Conservation (phyloP, 495 filamentous ascomycete species). For the Aspergillus nidulans region DNA sequence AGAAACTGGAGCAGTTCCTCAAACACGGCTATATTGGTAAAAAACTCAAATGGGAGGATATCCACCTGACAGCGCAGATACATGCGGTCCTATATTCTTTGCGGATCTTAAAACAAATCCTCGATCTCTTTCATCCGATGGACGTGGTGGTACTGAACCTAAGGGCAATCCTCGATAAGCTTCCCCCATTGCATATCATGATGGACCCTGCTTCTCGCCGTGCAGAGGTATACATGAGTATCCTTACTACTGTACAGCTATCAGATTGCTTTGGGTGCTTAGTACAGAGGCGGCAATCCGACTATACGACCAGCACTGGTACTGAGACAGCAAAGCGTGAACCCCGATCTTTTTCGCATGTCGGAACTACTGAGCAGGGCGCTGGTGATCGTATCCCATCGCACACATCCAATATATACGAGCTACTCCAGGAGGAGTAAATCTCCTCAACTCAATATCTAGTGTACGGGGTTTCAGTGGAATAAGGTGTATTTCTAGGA, state of each 20-base stretch:
- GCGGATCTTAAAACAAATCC: constrained; percentile 56
- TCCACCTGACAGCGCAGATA: constrained; percentile 61
- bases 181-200: constrained; percentile 33
- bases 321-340: neutral
- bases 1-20: constrained; percentile 23
- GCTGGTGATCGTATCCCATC: neutral
- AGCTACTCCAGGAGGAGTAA: constrained; percentile 12
- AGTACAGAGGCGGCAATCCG: neutral
- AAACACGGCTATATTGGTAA: constrained; percentile 22
- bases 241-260: constrained; percentile 5
- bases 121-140: constrained; percentile 22
- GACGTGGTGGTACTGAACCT: constrained; percentile 3
- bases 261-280: constrained; percentile 14
- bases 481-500: neutral
- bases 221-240: constrained; percentile 9
- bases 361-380: neutral
- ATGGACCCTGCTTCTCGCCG: constrained; percentile 25
- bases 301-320: neutral
- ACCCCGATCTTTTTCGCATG: neutral
- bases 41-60: constrained; percentile 48
- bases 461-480: neutral
- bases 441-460: neutral
- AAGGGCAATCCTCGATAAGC: constrained; percentile 13
- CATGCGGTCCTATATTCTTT: constrained; percentile 63
- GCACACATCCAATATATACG: neutral